Evolutionary conservation across 129 eudicot genomes (phyloP), one percentile per base, ranked within the genome.

Genomic region (Flaveria bidentis): DNA sequence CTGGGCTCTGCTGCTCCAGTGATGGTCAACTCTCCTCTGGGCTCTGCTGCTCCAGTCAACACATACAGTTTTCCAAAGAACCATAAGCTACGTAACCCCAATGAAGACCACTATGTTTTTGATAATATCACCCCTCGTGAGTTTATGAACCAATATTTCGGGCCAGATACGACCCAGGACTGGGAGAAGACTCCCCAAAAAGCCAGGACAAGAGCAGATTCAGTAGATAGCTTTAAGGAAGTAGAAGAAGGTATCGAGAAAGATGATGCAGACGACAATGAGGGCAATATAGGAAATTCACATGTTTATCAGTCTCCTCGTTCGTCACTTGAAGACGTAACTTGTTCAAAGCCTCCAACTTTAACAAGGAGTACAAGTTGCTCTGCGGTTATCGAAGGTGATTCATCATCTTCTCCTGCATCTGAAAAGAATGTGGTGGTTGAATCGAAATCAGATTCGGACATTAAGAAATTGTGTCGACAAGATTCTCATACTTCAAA

Each of bases 61-160:
- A 65, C 77, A 30, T 80, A 80, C 39, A 73, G 69, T 55, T 78
- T 60, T 33, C 77, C 82, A 61, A 64, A 82, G 58, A 69, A 74
- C 17, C 71, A 62, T 49, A 52, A 74, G 67, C 55, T 74, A 30
- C 84, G 73, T 7, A 84, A 87, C 68, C 78, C 77, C 2, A 71
- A 74, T 15, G 96, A 91, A 36, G 91, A 87, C 53, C 87, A 82
- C 36, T 84, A 84, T 77, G 83, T 86, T 70, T 86, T 90, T 30
- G 91, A 86, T 78, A 80, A 76, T 57, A 87, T 83, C 60, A 87
- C 97, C 41, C 92, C 97, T 3, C 84, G 84, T 25, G 57, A 75
- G 17, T 80, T 83, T 68, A 86, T 88, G 73, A 81, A 87, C 49
- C 85, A 85, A 76, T 88, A 87, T 78, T 83, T 85, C 67, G 88